Evolutionary conservation across 495 filamentous ascomycete species (phyloP).

Genomic region (Lepraria neglecta): DNA sequence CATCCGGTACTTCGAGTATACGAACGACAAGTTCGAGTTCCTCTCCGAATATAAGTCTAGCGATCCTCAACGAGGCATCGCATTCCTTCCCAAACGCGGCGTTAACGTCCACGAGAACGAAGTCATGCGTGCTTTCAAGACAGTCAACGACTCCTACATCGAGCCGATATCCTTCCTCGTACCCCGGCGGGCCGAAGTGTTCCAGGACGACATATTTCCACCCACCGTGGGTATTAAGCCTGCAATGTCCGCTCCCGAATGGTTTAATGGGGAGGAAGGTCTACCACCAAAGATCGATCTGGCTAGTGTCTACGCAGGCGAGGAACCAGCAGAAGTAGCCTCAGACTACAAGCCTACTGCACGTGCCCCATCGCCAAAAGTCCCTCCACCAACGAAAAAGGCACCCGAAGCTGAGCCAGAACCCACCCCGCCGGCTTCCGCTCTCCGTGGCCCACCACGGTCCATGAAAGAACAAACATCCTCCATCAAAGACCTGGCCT

Average conservation of each 20-base stretch:
- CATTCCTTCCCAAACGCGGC: slow-evolving; percentile 90
- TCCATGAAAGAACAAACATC: slow-evolving; percentile 75
- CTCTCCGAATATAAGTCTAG: slow-evolving; percentile 91
- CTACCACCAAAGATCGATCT: slow-evolving; percentile 87
- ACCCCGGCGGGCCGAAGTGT: slow-evolving; percentile 87
- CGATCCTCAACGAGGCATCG: slow-evolving; percentile 90
- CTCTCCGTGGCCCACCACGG: slow-evolving; percentile 50
- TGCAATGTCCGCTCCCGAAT: slow-evolving; percentile 72
- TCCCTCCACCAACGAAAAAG: slow-evolving; percentile 50
- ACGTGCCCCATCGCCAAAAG: slow-evolving; percentile 41
- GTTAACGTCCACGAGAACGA: slow-evolving; percentile 96
- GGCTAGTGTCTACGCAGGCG: slow-evolving; percentile 82
- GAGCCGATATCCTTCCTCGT: slow-evolving; percentile 98
- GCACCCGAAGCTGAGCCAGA: slow-evolving; percentile 45
- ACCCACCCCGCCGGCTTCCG: slow-evolving; percentile 34
- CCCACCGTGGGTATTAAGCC: slow-evolving; percentile 70
- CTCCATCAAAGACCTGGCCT: slow-evolving; percentile 76
- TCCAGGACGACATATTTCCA: slow-evolving; percentile 96
- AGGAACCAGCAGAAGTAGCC: slow-evolving; percentile 65
- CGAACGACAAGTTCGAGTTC: slow-evolving; percentile 96
- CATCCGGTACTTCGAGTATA: slow-evolving; percentile 95
- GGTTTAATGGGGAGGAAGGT: slow-evolving; percentile 76
- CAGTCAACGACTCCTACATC: slow-evolving; percentile 86
- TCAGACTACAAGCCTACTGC: slow-evolving; percentile 59
- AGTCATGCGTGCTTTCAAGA: slow-evolving; percentile 92